Conservation (phyloP, 2,329 filamentous ascomycete genomes). For the Hypoxylon sp. region DNA sequence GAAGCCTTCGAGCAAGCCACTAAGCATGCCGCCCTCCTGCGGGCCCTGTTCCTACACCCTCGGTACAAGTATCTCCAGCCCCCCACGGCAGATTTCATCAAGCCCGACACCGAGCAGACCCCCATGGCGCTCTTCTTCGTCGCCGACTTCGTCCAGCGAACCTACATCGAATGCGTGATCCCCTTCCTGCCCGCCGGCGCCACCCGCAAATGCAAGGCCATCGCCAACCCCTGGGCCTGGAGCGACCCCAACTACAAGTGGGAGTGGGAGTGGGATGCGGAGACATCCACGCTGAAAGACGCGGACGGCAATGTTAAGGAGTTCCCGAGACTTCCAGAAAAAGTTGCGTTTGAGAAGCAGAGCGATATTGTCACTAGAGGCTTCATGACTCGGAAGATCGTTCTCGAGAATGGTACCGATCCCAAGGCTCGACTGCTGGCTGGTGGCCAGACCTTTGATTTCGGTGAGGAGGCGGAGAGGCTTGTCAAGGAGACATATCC, state of each 20-base stretch:
- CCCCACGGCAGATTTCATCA: conserved; percentile 46
- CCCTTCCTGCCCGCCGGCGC: conserved; percentile 52
- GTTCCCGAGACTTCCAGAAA: conserved; percentile 46
- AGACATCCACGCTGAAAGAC: conserved; percentile 43
- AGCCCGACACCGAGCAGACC: conserved; percentile 44
- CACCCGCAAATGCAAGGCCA: conserved; percentile 50
- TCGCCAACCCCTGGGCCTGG: conserved; percentile 53
- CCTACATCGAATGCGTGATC: conserved; percentile 50
- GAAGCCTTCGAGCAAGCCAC: conserved; percentile 48
- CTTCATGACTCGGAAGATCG: conserved; percentile 50
- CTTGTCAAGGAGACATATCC: conserved; percentile 26
- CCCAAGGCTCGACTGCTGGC: conserved; percentile 45
- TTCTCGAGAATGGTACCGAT: conserved; percentile 52
- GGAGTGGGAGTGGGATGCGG: conserved; percentile 53
- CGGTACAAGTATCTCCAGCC: conserved; percentile 48
- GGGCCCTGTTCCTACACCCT: conserved; percentile 49
- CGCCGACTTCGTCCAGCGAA: conserved; percentile 53
- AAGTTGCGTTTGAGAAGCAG: conserved; percentile 25
- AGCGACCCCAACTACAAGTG: conserved; percentile 48
- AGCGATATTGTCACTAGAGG: conserved; percentile 43
- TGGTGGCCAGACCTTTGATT: conserved; percentile 50
- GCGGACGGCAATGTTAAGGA: conserved; percentile 39
- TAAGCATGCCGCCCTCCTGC: conserved; percentile 49
- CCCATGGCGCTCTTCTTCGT: conserved; percentile 46
- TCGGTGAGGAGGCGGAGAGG: conserved; percentile 48